A percentile compares a stretch with the other conserved stretches of the same genome.
These are phyloP conservation scores for Kernera saxatilis DNA, from an alignment of 345 rosid genomes.

Conservation along the genomic window DNA sequence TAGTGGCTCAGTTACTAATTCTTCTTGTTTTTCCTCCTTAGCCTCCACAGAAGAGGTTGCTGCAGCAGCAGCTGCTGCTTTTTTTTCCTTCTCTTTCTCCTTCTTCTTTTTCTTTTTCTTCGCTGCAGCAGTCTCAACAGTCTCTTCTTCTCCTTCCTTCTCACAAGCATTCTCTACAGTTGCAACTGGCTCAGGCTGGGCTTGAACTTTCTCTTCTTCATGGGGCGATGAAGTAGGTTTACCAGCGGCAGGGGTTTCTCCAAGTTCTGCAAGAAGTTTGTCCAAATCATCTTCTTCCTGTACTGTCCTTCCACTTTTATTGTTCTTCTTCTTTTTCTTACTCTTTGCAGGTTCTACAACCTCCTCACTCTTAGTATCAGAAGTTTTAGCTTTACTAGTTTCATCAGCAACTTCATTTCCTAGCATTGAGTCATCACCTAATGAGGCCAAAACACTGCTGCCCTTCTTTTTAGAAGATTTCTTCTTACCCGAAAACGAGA, in stretches of 20 bases:
- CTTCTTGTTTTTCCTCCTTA: slow-evolving; percentile 50
- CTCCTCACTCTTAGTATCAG: slow-evolving; percentile 41
- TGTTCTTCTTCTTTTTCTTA: slow-evolving; percentile 73
- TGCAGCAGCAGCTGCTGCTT: slow-evolving; percentile 46
- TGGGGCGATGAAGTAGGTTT: slow-evolving; percentile 38
- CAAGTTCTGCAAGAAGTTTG: slow-evolving; percentile 87
- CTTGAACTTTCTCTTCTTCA: slow-evolving; percentile 46
- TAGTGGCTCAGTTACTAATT: slow-evolving; percentile 39
- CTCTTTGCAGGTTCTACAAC: slow-evolving; percentile 60
- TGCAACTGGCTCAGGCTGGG: slow-evolving; percentile 42
- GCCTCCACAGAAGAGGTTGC: slow-evolving; percentile 32
- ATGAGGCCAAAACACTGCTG: slow-evolving; percentile 30
- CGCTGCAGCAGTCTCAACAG: slow-evolving; percentile 69
- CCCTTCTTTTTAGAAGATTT: slow-evolving; percentile 70
- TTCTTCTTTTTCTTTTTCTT: slow-evolving; percentile 93
- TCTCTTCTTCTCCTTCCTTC: slow-evolving; percentile 75
- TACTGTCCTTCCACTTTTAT: slow-evolving; percentile 78
- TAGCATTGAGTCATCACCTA: slow-evolving; percentile 28
- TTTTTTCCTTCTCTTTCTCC: slow-evolving; percentile 70
- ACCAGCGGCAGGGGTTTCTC: slow-evolving; percentile 41
- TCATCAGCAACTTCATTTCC: slow-evolving; percentile 30
- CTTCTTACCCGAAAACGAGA: slow-evolving; percentile 59
- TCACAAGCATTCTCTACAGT: slow-evolving; percentile 39
- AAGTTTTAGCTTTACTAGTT: slow-evolving; percentile 16
- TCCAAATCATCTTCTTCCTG: slow-evolving; percentile 97